These are phyloP conservation scores for Hanseniaspora sp. DNA, from an alignment of 1,139 yeast species.

Conservation along the genomic window DNA sequence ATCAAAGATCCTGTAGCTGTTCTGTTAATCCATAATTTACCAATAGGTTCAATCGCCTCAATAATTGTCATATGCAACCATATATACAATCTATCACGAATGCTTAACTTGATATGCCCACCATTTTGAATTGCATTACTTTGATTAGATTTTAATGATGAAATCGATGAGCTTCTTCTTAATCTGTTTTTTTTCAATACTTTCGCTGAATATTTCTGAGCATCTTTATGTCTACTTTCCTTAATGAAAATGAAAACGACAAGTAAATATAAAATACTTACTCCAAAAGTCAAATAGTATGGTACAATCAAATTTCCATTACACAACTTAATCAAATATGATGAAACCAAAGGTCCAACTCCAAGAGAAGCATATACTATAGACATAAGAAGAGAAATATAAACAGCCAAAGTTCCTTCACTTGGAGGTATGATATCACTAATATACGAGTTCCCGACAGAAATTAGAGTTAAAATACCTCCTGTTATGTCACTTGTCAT, in stretches of 20 bases:
- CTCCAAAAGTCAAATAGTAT: constrained; percentile 19
- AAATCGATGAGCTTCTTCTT: constrained; percentile 6
- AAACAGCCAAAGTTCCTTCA: constrained; percentile 36
- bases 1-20: constrained; percentile 24
- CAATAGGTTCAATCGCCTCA: constrained; percentile 19
- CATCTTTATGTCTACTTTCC: constrained; percentile 43
- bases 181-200: constrained; percentile 1
- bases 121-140: background rate
- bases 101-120: background rate
- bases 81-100: constrained; percentile 2
- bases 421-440: constrained; percentile 45
- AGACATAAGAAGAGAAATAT: constrained; percentile 42
- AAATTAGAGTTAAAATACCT: constrained; percentile 38
- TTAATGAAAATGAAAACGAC: constrained; percentile 35
- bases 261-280: constrained; percentile 20
- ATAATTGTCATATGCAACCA: constrained; percentile 11
- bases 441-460: constrained; percentile 45
- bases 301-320: constrained; percentile 21
- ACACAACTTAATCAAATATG: constrained; percentile 27
- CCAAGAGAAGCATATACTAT: constrained; percentile 43
- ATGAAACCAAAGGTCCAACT: constrained; percentile 46
- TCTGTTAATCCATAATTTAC: constrained; percentile 32
- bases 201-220: constrained; percentile 35
- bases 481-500: constrained; percentile 33
- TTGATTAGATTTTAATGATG: background rate